Percentiles rank a stretch among this genome's conserved stretches.
Conservation (phyloP, 345 rosid species). For the Cochlearia excelsa region DNA sequence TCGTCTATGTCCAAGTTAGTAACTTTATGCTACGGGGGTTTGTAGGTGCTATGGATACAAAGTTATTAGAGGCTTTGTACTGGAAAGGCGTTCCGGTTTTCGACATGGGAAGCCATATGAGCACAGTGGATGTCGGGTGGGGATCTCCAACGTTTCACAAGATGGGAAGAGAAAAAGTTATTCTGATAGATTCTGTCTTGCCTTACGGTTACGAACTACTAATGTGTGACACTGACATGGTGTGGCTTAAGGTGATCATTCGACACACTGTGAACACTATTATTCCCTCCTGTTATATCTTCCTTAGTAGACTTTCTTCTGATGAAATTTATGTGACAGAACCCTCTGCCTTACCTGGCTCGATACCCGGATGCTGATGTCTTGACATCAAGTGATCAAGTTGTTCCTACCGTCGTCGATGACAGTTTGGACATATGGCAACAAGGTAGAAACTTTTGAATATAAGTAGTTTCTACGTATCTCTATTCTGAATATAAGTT, state of each 20-base stretch:
- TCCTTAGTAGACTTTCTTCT: conserved; percentile 5
- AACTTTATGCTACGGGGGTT: conserved; percentile 18
- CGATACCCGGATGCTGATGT: conserved; percentile 94
- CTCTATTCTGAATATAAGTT: too few relatives aligned
- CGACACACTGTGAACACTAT: not conserved
- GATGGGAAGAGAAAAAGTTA: conserved; percentile 98
- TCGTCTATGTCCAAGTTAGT: conserved; percentile 1
- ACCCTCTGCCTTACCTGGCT: conserved; percentile 93
- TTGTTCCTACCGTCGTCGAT: conserved; percentile 84
- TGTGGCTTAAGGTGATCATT: conserved; percentile 80
- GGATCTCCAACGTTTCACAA: conserved; percentile 94
- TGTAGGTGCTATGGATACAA: conserved; percentile 93
- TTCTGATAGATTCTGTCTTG: conserved; percentile 78
- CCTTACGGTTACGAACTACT: conserved; percentile 82
- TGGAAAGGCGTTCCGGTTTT: conserved; percentile 98
- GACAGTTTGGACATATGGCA: conserved; percentile 96
- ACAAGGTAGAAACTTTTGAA: conserved; percentile 51
- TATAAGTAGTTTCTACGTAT: too few relatives aligned
- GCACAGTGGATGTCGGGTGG: conserved; percentile 97
- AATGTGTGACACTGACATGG: conserved; percentile 99
- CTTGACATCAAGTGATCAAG: conserved; percentile 93
- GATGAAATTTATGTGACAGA: conserved; percentile 40
- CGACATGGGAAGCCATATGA: conserved; percentile 98
- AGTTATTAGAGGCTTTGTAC: conserved; percentile 84
- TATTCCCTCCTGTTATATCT: not conserved